These are phyloP conservation scores for Metarhizium sp. DNA, from an alignment of 2,329 filamentous ascomycete genomes.

Conservation along the genomic window DNA sequence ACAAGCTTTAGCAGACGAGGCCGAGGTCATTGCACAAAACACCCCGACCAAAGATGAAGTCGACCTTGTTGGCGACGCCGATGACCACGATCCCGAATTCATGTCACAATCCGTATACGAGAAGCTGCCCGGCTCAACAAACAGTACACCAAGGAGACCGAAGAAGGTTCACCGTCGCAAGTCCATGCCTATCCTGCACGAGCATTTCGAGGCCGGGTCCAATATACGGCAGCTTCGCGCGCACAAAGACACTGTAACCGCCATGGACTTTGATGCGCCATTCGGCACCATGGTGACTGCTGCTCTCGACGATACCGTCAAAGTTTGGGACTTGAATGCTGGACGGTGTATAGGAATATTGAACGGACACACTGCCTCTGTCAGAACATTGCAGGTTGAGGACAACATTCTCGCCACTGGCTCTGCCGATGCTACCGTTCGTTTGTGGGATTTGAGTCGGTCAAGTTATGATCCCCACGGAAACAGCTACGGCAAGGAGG, in stretches of 20 bases:
- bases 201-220: conserved; percentile 86
- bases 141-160: conserved; percentile 37
- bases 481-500: conserved; percentile 48
- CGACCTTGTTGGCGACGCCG: conserved; percentile 41
- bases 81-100: conserved; percentile 50
- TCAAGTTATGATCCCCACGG: conserved; percentile 71
- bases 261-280: conserved; percentile 92
- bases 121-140: conserved; percentile 59
- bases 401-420: conserved; percentile 94
- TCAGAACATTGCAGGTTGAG: conserved; percentile 84
- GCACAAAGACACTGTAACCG: conserved; percentile 79
- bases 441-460: conserved; percentile 87
- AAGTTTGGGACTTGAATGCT: conserved; percentile 93
- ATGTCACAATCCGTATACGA: conserved; percentile 99
- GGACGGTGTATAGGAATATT: conserved; percentile 85
- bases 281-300: conserved; percentile 93
- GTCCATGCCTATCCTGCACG: conserved; percentile 91
- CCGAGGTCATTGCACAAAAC: conserved; percentile 43
- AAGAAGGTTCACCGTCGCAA: conserved; percentile 56
- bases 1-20: conserved; percentile 49
- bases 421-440: conserved; percentile 88
- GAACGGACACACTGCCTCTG: conserved; percentile 91
- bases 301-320: conserved; percentile 83
- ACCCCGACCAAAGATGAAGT: conserved; percentile 44
- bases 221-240: conserved; percentile 82